phyloP scores from a whole-genome alignment of 1,284 basidiomycete genomes.

The Pisolithus thermaeus region DNA sequence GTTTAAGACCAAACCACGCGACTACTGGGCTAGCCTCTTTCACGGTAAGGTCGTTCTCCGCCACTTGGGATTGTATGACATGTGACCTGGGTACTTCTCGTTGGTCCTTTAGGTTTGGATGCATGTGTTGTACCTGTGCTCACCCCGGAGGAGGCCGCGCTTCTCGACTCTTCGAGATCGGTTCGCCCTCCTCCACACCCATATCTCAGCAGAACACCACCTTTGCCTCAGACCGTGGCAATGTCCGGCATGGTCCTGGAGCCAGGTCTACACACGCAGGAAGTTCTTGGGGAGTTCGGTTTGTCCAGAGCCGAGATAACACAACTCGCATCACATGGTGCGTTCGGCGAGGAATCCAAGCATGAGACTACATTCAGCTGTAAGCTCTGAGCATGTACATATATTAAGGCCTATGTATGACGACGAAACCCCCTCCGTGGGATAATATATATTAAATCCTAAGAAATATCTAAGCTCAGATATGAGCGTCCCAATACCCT shows the following conservation, averaged over 20 bases:
- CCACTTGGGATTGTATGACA: not conserved
- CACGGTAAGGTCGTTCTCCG: constrained; percentile 38
- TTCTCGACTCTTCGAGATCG: constrained; percentile 30
- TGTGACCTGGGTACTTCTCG: not conserved
- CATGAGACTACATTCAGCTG: constrained; percentile 9
- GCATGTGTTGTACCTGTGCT: constrained; percentile 75
- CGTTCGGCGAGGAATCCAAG: constrained; percentile 31
- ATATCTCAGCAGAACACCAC: constrained; percentile 31
- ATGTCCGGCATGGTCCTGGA: constrained; percentile 21
- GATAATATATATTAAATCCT: not conserved
- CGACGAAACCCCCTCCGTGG: not conserved
- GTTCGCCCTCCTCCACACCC: constrained; percentile 49
- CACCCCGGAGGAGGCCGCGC: constrained; percentile 53
- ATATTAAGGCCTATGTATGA: not conserved
- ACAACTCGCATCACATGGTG: constrained; percentile 37
- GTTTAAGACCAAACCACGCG: constrained; percentile 56
- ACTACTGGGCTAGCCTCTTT: constrained; percentile 68
- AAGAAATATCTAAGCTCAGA: not conserved
- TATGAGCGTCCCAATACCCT: not conserved
- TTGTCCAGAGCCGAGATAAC: constrained; percentile 32
- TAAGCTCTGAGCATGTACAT: constrained; percentile 14
- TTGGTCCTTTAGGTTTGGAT: constrained; percentile 49
- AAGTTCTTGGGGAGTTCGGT: constrained; percentile 46
- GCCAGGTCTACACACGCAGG: constrained; percentile 49
- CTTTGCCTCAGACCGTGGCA: constrained; percentile 7